Percentiles rank a stretch among this genome's conserved stretches.
These are phyloP conservation scores for Russula abietina DNA, from an alignment of 768 basidiomycete genomes.

Conservation along the genomic window DNA sequence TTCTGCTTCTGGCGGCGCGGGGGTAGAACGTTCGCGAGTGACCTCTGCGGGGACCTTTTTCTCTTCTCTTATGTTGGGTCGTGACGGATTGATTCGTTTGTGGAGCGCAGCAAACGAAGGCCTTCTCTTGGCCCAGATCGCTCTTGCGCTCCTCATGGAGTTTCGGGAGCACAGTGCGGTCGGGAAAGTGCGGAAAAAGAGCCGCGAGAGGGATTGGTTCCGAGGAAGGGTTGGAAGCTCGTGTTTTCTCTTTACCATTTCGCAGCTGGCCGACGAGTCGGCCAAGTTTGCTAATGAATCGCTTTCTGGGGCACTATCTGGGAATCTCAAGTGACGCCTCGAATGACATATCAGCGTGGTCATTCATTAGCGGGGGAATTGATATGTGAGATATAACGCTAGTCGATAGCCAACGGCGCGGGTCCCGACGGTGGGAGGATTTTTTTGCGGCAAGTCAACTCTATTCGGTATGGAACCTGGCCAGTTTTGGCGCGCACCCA, in stretches of 20 bases:
- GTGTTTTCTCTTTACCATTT: conserved; percentile 18
- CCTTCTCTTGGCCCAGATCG: conserved; percentile 4
- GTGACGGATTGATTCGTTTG: conserved; percentile 4
- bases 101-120: not conserved
- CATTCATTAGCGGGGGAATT: conserved; percentile 17
- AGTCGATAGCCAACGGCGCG: conserved; percentile 6
- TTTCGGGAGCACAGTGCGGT: not conserved
- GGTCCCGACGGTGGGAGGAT: conserved; percentile 1
- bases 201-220: conserved; percentile 3
- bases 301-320: conserved; percentile 15
- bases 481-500: conserved; percentile 11
- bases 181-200: conserved; percentile 2
- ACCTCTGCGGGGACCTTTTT: not conserved
- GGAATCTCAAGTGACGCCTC: conserved; percentile 17
- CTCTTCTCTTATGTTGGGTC: not conserved
- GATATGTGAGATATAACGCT: conserved; percentile 8
- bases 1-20: conserved; percentile 23
- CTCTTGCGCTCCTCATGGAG: not conserved
- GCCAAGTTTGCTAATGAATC: conserved; percentile 21
- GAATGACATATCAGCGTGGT: conserved; percentile 19
- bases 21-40: conserved; percentile 21
- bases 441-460: conserved; percentile 24
- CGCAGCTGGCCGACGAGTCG: conserved; percentile 15
- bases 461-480: conserved; percentile 22
- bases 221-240: conserved; percentile 20